Conservation (phyloP, 2,329 filamentous ascomycete genomes). For the Hypoxylon sp. region DNA sequence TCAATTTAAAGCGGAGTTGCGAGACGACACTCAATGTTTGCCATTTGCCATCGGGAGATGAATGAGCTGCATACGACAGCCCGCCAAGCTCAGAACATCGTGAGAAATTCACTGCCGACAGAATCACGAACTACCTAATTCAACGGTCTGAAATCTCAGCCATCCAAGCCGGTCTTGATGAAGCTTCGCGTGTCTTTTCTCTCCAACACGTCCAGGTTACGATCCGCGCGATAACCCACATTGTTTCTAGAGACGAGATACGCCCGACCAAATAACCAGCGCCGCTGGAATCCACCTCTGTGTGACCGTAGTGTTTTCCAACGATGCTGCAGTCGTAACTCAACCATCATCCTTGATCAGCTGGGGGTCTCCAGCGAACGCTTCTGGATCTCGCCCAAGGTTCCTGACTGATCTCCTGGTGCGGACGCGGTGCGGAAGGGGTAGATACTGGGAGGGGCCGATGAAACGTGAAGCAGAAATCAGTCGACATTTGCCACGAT, state of each 20-base stretch:
- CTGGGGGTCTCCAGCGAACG: constrained; percentile 1
- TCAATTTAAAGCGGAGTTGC: constrained; percentile 34
- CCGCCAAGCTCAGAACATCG: constrained; percentile 30
- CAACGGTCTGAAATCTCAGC: constrained; percentile 11
- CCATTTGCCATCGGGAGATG: constrained; percentile 23
- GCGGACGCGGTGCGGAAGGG: background rate
- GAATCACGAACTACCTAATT: constrained; percentile 15
- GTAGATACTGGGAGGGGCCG: constrained; percentile 9
- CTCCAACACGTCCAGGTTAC: constrained; percentile 9
- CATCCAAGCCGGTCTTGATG: constrained; percentile 9
- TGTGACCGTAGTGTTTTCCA: constrained; percentile 24
- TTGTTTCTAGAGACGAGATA: background rate
- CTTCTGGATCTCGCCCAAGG: background rate
- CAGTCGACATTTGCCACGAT: constrained; percentile 25
- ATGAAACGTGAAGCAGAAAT: constrained; percentile 6
- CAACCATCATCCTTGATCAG: constrained; percentile 4
- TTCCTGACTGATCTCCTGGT: constrained; percentile 7
- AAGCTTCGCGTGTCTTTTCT: constrained; percentile 5
- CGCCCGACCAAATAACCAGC: constrained; percentile 19
- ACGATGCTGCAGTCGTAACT: constrained; percentile 12
- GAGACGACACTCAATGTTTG: constrained; percentile 1
- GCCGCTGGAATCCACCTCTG: constrained; percentile 13
- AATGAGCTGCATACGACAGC: constrained; percentile 30
- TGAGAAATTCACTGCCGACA: constrained; percentile 10
- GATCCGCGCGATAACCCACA: constrained; percentile 1